Evolutionary conservation across 331 rosid species (phyloP).

Genomic region (Acacia concinna): DNA sequence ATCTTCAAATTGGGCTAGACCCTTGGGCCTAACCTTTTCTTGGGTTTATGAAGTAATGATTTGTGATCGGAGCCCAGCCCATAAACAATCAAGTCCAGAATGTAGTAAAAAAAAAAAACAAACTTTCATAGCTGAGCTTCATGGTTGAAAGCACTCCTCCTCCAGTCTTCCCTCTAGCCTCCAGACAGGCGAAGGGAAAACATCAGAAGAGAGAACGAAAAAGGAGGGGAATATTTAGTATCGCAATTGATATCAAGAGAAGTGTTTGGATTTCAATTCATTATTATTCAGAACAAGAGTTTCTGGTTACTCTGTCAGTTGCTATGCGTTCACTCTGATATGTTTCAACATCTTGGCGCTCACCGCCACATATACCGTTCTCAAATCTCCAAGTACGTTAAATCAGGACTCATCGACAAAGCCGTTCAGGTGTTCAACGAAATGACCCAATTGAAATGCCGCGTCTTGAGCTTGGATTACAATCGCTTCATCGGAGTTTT

Average conservation of each 20-base stretch:
- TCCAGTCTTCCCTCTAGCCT: not conserved
- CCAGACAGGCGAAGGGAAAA: not conserved
- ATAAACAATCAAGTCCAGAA: not conserved
- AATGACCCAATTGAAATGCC: slow-evolving; percentile 80
- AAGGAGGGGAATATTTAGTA: not conserved
- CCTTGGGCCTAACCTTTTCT: not conserved
- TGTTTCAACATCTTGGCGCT: slow-evolving; percentile 75
- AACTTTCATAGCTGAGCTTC: not conserved
- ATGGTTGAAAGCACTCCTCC: not conserved
- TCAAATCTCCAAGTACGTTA: slow-evolving; percentile 59
- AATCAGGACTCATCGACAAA: slow-evolving; percentile 67
- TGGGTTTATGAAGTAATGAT: not conserved
- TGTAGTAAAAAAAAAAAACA: not conserved
- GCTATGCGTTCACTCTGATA: slow-evolving; percentile 76
- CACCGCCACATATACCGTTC: slow-evolving; percentile 75
- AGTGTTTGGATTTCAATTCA: not conserved
- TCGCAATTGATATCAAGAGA: not conserved
- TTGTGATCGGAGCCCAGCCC: not conserved
- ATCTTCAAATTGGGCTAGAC: not conserved
- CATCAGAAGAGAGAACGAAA: not conserved
- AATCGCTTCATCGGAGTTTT: slow-evolving; percentile 89
- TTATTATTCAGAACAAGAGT: not conserved
- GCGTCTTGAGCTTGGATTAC: slow-evolving; percentile 73
- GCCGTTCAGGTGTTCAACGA: slow-evolving; percentile 82
- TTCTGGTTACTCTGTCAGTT: not conserved